Base-by-base conservation (phyloP, 2,329 filamentous ascomycete species). In the Diaporthe sp. region DNA sequence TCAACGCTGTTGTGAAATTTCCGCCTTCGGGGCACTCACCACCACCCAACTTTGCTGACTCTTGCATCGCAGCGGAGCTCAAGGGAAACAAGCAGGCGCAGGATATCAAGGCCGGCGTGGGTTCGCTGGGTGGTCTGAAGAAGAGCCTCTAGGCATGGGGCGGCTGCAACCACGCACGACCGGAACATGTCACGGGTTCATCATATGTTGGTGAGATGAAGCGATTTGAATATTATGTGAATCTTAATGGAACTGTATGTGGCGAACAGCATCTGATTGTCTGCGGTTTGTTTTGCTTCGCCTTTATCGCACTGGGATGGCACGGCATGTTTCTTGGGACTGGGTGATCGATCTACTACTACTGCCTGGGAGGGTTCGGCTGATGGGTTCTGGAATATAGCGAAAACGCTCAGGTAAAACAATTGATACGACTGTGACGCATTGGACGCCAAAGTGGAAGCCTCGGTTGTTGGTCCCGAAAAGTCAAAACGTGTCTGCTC, bases 41-140 rank as follows among this genome's bases (percentile, higher is more conserved):
- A 12, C 51, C 17, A 47, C 44, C 4, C 37, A 39, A 2, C 37
- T 39, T 65, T 31, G 22, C 53, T 67, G 37, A 72, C 72, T 34
- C 22, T 57, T 49, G 4, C 17, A n/a, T 55, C 9, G 4, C 60
- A 84, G 84, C 80, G 58, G 80, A 84, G 67, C 81, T 85, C 39
- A 82, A 82, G 72, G 84, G 84, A 20, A 84, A 83, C 72, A 74
- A 85, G 77, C 82, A 85, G 68, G 84, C 84, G 42, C 76, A 78
- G 4, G 80, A 83, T 7, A 79, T 85, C 39, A 77, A 79, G 78
- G 78, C 80, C 63, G 80, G 81, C 25, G 39, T 82, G 28, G 81
- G 81, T 25, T 77, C 78, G 22, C 61, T 82, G 49, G 81, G 81
- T n/a, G 79, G 79, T 8, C 74, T 82, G 73, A 83, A 83, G 80